Percentiles rank a stretch among this genome's conserved stretches.
Evolutionary conservation across 345 rosid species (phyloP).

Genomic region (Laguncularia racemosa): DNA sequence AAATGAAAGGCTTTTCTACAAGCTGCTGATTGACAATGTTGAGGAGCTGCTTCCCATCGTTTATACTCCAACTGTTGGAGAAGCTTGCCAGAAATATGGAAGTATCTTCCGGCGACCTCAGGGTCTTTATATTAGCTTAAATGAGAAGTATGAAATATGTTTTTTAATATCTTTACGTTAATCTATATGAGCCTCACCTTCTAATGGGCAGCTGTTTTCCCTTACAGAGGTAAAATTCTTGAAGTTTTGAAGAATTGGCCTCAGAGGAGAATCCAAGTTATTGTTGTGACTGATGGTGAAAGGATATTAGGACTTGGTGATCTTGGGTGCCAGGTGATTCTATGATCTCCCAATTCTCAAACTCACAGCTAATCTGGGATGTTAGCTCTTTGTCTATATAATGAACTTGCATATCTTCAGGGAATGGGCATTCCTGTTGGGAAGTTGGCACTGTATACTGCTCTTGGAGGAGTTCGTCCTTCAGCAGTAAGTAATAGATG

Average conservation of each 20-base stretch:
- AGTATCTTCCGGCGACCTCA: slow-evolving; percentile 92
- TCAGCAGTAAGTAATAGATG: slow-evolving; percentile 50
- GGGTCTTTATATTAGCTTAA: slow-evolving; percentile 88
- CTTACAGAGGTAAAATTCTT: slow-evolving; percentile 69
- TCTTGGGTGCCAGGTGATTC: slow-evolving; percentile 89
- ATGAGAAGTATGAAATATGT: slow-evolving; percentile 53
- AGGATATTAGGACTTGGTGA: slow-evolving; percentile 92
- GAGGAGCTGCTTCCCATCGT: slow-evolving; percentile 91
- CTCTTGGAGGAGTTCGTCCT: slow-evolving; percentile 92
- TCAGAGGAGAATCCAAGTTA: slow-evolving; percentile 71
- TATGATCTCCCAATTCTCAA: background rate
- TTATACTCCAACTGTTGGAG: slow-evolving; percentile 94
- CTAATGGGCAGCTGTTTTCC: background rate
- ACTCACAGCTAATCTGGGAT: background rate
- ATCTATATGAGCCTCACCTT: background rate
- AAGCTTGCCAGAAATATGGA: slow-evolving; percentile 94
- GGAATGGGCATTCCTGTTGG: slow-evolving; percentile 97
- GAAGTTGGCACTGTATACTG: slow-evolving; percentile 71
- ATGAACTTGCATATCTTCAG: slow-evolving; percentile 17
- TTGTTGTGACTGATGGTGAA: slow-evolving; percentile 95
- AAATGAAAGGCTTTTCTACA: slow-evolving; percentile 81
- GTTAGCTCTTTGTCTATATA: background rate
- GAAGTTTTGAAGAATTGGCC: slow-evolving; percentile 97
- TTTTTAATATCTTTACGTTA: background rate
- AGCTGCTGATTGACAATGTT: slow-evolving; percentile 77